Conservation (phyloP, 192 early-diverging fungal genomes). For the Helicostylum pulchrum region DNA sequence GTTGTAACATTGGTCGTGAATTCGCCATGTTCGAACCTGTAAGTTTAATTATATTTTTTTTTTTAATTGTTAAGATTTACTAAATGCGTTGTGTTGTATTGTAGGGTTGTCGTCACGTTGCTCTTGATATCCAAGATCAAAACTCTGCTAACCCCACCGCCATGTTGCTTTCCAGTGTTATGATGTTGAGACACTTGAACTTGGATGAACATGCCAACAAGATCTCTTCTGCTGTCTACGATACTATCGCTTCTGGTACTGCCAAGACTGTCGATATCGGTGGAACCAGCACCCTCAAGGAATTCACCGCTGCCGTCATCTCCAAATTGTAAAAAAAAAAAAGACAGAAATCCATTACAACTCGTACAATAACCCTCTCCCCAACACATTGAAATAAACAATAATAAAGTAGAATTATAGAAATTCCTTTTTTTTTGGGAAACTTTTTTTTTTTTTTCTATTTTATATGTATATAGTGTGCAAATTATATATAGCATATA, state of each 20-base stretch:
- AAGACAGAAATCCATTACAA: too few relatives aligned
- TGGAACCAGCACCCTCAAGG: conserved; percentile 82
- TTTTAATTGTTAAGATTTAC: not conserved
- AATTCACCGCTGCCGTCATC: conserved; percentile 92
- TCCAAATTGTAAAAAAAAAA: conserved; percentile 53
- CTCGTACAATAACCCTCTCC: too few relatives aligned
- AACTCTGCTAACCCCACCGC: conserved; percentile 97
- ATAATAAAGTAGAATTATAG: too few relatives aligned
- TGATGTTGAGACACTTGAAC: conserved; percentile 95
- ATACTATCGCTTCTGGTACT: conserved; percentile 79
- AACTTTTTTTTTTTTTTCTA: too few relatives aligned
- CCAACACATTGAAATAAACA: too few relatives aligned
- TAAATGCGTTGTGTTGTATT: not conserved
- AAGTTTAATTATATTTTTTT: conserved; percentile 16
- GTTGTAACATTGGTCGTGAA: conserved; percentile 97
- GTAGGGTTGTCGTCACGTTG: conserved; percentile 94
- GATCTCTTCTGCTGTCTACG: conserved; percentile 86
- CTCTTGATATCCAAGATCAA: conserved; percentile 90
- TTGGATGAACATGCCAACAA: conserved; percentile 86
- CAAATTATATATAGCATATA: too few relatives aligned
- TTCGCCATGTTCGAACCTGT: conserved; percentile 97
- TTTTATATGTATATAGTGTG: not conserved
- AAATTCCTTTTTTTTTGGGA: too few relatives aligned
- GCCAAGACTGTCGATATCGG: conserved; percentile 87
- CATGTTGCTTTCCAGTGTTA: conserved; percentile 86